Evolutionary conservation across 1,284 basidiomycete species (phyloP), one percentile per base, ranked within the genome.

Genomic region (Trametes versicolor): DNA sequence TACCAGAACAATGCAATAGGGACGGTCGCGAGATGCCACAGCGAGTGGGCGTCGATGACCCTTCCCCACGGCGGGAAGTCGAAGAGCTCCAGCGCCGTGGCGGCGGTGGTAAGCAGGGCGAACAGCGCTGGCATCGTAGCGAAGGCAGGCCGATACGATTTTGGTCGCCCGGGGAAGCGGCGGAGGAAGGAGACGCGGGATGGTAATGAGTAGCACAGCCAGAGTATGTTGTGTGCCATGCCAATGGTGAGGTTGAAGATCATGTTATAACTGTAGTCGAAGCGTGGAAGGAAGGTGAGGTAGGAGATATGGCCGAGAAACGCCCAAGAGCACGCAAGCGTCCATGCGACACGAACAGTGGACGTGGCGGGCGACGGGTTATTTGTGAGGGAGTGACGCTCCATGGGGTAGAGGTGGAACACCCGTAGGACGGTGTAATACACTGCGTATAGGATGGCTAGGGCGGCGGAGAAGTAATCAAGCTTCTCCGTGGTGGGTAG

Each of bases 221-320:
- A 99, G n/a, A 98, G 76, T 6, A 88, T 37, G 73, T 97, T 97
- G 78, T 98, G 95, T 1, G 78, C 83, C 79, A 83, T 80, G 39
- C 95, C 97, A 61, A 99, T 74, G 56, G 81, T 73, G 70, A 97
- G 81, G 77, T 96, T 96, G 81, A 95, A 95, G 0, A 84, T 75
- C 80, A 98, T 95, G 82, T 99, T 99, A 82, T 99, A 99, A 8
- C 90, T 82, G 78, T 99, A 99, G 78, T 99, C 94, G 80, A 99
- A 98, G 32, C 92, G 88, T 39, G 89, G 89, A 29, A 90, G 84
- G 37, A 90, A 77, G 52, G 85, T 86, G 58, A 98, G 85, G 78
- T 96, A 96, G n/a, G 88, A 83, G 61, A 96, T 78, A 73, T 97
- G 96, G 15, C 77, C 79, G 45, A 89, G 54, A 77, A 87, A 94